Base-by-base conservation (phyloP, 2,329 filamentous ascomycete genomes). In the Arthrobotrys pseudoclavata region DNA sequence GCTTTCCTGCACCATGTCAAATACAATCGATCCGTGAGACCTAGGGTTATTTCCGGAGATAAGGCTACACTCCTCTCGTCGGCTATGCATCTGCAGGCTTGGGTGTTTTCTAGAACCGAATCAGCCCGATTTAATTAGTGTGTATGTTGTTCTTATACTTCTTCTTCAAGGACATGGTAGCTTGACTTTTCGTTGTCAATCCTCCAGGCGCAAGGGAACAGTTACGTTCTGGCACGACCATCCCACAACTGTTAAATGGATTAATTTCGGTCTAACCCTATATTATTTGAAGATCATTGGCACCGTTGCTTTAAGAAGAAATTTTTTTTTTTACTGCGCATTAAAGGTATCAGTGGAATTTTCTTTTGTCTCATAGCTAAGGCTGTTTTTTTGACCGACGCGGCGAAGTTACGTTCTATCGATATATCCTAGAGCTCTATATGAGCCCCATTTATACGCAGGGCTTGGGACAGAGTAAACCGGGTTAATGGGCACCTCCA, bases 401-500 rank as follows among this genome's bases (percentile, higher is more conserved):
- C n/a, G n/a, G n/a, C n/a, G n/a, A n/a, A n/a, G n/a, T n/a, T n/a
- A n/a, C n/a, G 42, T n/a, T 45, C 42, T 7, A 20, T 45, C 42
- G n/a, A 45, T 45, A 18, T 40, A 42, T 24, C 34, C 55, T 20
- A 42, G 34, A 60, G 55, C 31, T 60, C 55, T 60, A 60, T 60
- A 60, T 15, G 34, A 60, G 55, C 31, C 55, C 55, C 34, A 60
- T 60, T 60, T 60, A 60, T 60, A 60, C 55, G 26, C 55, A 60
- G 55, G 55, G 55, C 55, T 12, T 26, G 55, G 2, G 1, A 60
- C 18, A 60, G 34, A 42, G 55, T n/a, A 60, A 60, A 60, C 55
- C 55, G 55, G 55, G 55, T 60, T 60, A 60, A 60, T 60, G 55
- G 55, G 55, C 55, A 60, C 55, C 55, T 60, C 55, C 55, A 60